Conservation (phyloP, 2,329 filamentous ascomycete species). For the Neonectria neomacrospora region DNA sequence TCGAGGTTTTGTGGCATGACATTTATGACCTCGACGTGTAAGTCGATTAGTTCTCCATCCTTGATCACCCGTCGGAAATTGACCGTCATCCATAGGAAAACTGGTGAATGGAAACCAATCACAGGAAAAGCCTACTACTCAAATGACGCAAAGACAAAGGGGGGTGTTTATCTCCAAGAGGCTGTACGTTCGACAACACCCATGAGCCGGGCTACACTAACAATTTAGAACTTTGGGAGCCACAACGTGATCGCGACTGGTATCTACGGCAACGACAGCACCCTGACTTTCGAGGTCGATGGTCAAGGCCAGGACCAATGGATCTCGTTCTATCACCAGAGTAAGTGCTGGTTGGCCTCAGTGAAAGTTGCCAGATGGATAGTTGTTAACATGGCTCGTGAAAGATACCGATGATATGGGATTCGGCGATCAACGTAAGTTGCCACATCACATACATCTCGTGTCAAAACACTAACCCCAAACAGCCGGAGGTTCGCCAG, state of each 20-base stretch:
- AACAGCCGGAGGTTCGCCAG: slow-evolving; percentile 62
- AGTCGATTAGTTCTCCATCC: slow-evolving; percentile 35
- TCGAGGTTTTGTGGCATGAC: slow-evolving; percentile 63
- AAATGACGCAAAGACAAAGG: slow-evolving; percentile 55
- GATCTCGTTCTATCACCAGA: slow-evolving; percentile 67
- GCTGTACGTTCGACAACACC: slow-evolving; percentile 44
- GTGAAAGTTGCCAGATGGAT: fast-evolving
- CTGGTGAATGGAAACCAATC: slow-evolving; percentile 59
- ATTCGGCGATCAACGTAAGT: slow-evolving; percentile 62
- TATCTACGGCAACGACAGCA: slow-evolving; percentile 64
- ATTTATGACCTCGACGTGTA: slow-evolving; percentile 64
- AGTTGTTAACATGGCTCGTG: neutral
- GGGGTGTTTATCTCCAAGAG: slow-evolving; percentile 61
- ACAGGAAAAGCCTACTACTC: slow-evolving; percentile 60
- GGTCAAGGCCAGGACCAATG: slow-evolving; percentile 62
- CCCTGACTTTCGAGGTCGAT: slow-evolving; percentile 59
- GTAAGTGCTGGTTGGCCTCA: slow-evolving; percentile 23
- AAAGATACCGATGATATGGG: slow-evolving; percentile 69
- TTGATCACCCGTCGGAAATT: neutral
- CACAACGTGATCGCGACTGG: slow-evolving; percentile 59
- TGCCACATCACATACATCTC: too few species aligned
- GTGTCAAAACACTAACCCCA: neutral
- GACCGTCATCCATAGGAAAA: slow-evolving; percentile 45
- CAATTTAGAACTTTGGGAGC: slow-evolving; percentile 54
- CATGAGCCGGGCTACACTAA: fast-evolving